These are phyloP conservation scores for Hanseniaspora uvarum DNA, from an alignment of 1,139 yeast genomes.

Conservation along the genomic window DNA sequence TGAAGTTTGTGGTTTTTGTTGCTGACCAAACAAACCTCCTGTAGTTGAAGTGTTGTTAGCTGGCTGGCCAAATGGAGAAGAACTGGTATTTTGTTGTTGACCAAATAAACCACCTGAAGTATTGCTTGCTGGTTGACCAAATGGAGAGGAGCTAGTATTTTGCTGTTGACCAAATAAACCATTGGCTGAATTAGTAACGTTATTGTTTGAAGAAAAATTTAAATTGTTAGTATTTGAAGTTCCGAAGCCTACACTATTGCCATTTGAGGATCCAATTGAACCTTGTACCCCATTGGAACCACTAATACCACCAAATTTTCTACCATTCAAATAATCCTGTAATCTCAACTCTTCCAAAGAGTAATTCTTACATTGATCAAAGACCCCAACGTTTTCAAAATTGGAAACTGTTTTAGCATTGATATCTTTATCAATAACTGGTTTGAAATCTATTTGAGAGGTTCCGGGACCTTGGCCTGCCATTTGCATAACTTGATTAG, in stretches of 20 bases:
- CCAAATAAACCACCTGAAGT: slow-evolving; percentile 27
- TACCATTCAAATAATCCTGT: slow-evolving; percentile 73
- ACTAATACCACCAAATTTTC: slow-evolving; percentile 33
- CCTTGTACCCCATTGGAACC: slow-evolving; percentile 15
- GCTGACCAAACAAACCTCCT: slow-evolving; percentile 26
- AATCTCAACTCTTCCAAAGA: slow-evolving; percentile 81
- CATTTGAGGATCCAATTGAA: slow-evolving; percentile 13
- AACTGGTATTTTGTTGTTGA: slow-evolving; percentile 12
- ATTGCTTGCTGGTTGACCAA: slow-evolving; percentile 21
- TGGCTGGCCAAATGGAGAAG: slow-evolving; percentile 22
- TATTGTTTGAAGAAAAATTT: slow-evolving; percentile 30
- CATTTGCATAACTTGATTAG: slow-evolving; percentile 32
- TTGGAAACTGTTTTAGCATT: slow-evolving; percentile 46
- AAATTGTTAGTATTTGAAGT: slow-evolving; percentile 20
- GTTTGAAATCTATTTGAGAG: slow-evolving; percentile 53
- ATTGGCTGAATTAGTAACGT: slow-evolving; percentile 24
- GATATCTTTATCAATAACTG: slow-evolving; percentile 64
- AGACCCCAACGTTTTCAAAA: slow-evolving; percentile 67
- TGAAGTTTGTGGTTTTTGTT: slow-evolving; percentile 22
- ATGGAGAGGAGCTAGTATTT: slow-evolving; percentile 19
- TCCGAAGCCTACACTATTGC: slow-evolving; percentile 9
- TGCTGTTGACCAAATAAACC: slow-evolving; percentile 29
- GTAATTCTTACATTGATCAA: slow-evolving; percentile 80
- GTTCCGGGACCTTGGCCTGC: slow-evolving; percentile 57
- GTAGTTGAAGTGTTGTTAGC: slow-evolving; percentile 23